These are phyloP conservation scores for Arxiozyma slooffiae DNA, from an alignment of 1,139 yeast genomes.

Conservation along the genomic window DNA sequence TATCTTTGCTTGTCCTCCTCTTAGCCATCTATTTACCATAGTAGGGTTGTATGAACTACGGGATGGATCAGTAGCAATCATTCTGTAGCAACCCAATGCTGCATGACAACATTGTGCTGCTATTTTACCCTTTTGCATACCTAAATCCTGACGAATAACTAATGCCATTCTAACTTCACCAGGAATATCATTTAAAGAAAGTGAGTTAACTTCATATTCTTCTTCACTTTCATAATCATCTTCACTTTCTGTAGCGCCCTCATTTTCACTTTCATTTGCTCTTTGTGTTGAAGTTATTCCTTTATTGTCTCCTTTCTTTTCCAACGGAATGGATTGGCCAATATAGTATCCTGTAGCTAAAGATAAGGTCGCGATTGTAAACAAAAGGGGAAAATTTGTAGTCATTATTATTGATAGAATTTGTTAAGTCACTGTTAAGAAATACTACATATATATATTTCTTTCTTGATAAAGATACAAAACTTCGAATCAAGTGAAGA, in stretches of 20 bases:
- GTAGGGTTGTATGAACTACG: constrained; percentile 47
- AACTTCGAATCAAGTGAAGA: too few relatives aligned
- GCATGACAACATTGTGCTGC: constrained; percentile 99
- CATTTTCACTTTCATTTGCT: constrained; percentile 12
- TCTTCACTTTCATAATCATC: constrained; percentile 29
- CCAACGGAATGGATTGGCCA: constrained; percentile 17
- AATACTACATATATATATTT: too few relatives aligned
- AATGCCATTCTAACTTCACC: constrained; percentile 85
- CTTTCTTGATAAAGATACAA: too few relatives aligned
- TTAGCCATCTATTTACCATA: constrained; percentile 69
- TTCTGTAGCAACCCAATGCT: constrained; percentile 79
- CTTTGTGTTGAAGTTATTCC: constrained; percentile 5
- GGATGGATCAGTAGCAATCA: constrained; percentile 46
- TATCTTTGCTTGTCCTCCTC: constrained; percentile 88
- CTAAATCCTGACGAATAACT: constrained; percentile 77
- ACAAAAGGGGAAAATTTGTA: constrained; percentile 8
- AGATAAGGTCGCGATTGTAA: constrained; percentile 22
- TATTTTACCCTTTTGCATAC: constrained; percentile 90
- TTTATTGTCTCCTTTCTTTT: not conserved
- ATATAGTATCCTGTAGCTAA: constrained; percentile 24
- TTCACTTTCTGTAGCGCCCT: constrained; percentile 6
- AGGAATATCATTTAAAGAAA: constrained; percentile 48
- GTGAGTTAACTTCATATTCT: constrained; percentile 43
- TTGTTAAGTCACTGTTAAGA: too few relatives aligned
- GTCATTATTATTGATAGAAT: not conserved